Conservation (phyloP, 768 basidiomycete genomes). For the Leccinum truebloodii region DNA sequence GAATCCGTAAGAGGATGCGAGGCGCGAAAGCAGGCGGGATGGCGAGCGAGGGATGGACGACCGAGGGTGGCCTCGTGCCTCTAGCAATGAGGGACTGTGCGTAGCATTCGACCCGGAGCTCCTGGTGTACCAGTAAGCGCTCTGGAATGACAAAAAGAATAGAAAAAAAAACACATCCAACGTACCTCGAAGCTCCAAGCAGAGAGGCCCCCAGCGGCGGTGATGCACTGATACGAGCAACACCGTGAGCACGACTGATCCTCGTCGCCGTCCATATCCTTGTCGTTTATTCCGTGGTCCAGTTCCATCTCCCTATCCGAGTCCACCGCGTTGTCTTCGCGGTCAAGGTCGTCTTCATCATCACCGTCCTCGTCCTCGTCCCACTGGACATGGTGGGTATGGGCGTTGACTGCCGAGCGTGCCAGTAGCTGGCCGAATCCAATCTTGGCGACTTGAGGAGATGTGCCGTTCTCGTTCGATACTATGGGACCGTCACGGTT, state of each 20-base stretch:
- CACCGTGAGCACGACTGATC: neutral
- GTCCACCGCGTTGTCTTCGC: neutral
- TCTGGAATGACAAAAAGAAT: neutral
- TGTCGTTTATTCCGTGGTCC: neutral
- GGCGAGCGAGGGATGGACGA: conserved; percentile 17
- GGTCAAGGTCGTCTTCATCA: neutral
- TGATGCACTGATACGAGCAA: conserved; percentile 30
- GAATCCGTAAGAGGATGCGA: conserved; percentile 7
- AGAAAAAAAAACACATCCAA: neutral
- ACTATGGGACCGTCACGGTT: neutral
- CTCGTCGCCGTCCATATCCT: neutral
- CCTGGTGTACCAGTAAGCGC: conserved; percentile 13
- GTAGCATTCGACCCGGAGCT: conserved; percentile 33
- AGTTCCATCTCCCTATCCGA: neutral
- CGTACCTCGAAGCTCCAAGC: conserved; percentile 34
- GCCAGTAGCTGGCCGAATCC: neutral
- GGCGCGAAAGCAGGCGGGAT: conserved; percentile 33
- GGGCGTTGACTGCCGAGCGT: neutral
- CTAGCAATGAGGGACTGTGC: conserved; percentile 30
- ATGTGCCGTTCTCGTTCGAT: neutral
- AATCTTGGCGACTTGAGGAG: neutral
- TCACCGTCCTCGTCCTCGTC: neutral
- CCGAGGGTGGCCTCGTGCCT: conserved; percentile 23
- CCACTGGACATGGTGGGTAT: neutral
- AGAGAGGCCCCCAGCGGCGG: conserved; percentile 23